A percentile compares a stretch with the other conserved stretches of the same genome.
phyloP scores from a whole-genome alignment of 352 stramenopile species.

The Aphanomyces cochlioides region DNA sequence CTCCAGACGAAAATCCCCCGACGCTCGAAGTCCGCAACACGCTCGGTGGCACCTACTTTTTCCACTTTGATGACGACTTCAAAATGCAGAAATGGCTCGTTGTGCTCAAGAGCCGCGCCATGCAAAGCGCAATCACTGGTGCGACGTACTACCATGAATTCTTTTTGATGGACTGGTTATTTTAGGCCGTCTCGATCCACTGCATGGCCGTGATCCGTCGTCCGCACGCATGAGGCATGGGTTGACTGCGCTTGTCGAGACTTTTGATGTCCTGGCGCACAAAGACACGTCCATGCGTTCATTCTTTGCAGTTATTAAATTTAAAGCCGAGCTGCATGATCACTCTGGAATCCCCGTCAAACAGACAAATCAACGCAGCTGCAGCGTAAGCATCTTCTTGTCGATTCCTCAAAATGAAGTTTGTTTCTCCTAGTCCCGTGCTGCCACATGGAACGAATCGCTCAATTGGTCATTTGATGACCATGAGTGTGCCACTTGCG shows the following conservation, averaged over 20 bases:
- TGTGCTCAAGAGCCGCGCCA: slow-evolving; percentile 75
- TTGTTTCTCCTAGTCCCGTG: background rate
- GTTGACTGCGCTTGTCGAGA: slow-evolving; percentile 56
- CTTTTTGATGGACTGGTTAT: background rate
- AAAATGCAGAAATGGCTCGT: slow-evolving; percentile 72
- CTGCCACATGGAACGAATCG: slow-evolving; percentile 62
- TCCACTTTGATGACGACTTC: slow-evolving; percentile 74
- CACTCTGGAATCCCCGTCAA: slow-evolving; percentile 67
- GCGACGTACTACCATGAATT: background rate
- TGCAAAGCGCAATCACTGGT: slow-evolving; percentile 48
- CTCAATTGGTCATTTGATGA: slow-evolving; percentile 75
- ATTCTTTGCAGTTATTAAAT: slow-evolving; percentile 83
- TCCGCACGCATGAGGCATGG: slow-evolving; percentile 57
- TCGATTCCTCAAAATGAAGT: background rate
- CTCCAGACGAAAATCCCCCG: slow-evolving; percentile 47
- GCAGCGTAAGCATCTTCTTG: slow-evolving; percentile 30
- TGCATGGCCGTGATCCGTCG: slow-evolving; percentile 4
- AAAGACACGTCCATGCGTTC: slow-evolving; percentile 72
- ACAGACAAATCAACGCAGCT: slow-evolving; percentile 63
- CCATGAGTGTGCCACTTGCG: slow-evolving; percentile 65
- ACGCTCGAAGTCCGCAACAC: slow-evolving; percentile 73
- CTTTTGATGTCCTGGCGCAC: slow-evolving; percentile 57
- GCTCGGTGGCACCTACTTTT: slow-evolving; percentile 76
- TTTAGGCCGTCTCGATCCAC: slow-evolving; percentile 24
- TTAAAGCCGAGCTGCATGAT: slow-evolving; percentile 78